Evolutionary conservation across 768 basidiomycete genomes (phyloP), one percentile per base, ranked within the genome.

Genomic region (Thelephora ganbajun): DNA sequence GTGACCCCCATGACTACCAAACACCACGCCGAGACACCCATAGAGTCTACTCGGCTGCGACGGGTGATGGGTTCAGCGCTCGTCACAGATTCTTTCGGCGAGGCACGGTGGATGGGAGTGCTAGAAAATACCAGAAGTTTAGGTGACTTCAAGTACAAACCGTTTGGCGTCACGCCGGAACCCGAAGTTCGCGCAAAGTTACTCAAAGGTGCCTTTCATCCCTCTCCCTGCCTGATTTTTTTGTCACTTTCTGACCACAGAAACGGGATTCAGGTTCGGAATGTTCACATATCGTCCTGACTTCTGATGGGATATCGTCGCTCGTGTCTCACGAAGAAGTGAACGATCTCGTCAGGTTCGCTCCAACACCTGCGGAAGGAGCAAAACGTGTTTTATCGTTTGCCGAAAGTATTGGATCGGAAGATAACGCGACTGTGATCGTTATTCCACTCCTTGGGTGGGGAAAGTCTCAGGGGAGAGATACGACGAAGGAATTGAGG

Each of bases 101-200:
- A 98, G 70, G 77, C 81, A 26, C 70, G 93, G 79, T 94, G 90
- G 89, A 94, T 96, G 86, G 94, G 93, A 12, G 88, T 81, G 3
- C 68, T 98, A 33, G 86, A 81, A 26, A 97, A 97, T 54, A 97
- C 94, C 2, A 68, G 94, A 66, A 92, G 91, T 51, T 70, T 96
- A 44, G 92, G 92, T 23, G 92, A 97, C 60, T 72, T 90, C 26
- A 80, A 79, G 49, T 97, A 77, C 69, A 94, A 94, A 59, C 79
- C 74, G 36, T 89, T 82, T 51, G 92, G 92, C 1, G 86, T 97
- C 18, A 96, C 92, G 0, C 84, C 91, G 22, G 92, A 96, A 60
- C 92, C 92, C 2, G 88, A 96, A 61, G 79, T 94, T 16, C 71
- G 79, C 39, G 75, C 80, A 20, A 80, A 77, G 52, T 65, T 92